phyloP scores from a whole-genome alignment of 331 rosid genomes.

The Acacia concinna region DNA sequence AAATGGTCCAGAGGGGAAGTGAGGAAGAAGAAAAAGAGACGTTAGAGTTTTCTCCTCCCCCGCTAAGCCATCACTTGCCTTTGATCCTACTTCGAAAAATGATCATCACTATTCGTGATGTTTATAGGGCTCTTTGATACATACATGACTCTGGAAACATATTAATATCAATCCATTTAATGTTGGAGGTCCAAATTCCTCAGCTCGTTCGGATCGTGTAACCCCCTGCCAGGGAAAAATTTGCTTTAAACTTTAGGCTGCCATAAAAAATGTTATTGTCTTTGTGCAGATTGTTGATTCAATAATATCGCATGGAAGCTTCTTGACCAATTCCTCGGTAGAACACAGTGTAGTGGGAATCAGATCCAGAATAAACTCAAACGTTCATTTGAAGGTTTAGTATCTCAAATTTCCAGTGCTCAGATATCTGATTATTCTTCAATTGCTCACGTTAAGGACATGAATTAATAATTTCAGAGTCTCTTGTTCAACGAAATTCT shows the following conservation, averaged over 20 bases:
- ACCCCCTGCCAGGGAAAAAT: too few species aligned
- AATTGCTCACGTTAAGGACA: neutral
- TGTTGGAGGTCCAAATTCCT: too few species aligned
- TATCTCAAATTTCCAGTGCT: constrained; percentile 19
- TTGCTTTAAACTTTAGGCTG: too few species aligned
- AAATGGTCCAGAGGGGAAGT: too few species aligned
- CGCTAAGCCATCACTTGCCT: neutral
- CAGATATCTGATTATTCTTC: constrained; percentile 15
- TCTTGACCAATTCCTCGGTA: constrained; percentile 58
- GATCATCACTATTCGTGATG: neutral
- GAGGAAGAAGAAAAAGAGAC: too few species aligned
- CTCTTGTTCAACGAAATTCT: constrained; percentile 1
- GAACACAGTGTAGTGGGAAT: constrained; percentile 80
- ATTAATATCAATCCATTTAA: neutral
- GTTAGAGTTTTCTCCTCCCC: too few species aligned
- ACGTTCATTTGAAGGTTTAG: constrained; percentile 66
- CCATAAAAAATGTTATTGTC: neutral
- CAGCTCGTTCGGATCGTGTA: too few species aligned
- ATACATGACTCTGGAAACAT: constrained; percentile 4
- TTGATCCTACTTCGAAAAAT: neutral
- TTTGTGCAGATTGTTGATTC: constrained; percentile 68
- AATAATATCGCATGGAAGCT: constrained; percentile 77
- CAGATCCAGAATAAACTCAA: constrained; percentile 62
- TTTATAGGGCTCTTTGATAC: neutral
- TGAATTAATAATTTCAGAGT: neutral